Base-by-base conservation (phyloP, 805 yeast genomes). In the Wickerhamomyces chambardii region DNA sequence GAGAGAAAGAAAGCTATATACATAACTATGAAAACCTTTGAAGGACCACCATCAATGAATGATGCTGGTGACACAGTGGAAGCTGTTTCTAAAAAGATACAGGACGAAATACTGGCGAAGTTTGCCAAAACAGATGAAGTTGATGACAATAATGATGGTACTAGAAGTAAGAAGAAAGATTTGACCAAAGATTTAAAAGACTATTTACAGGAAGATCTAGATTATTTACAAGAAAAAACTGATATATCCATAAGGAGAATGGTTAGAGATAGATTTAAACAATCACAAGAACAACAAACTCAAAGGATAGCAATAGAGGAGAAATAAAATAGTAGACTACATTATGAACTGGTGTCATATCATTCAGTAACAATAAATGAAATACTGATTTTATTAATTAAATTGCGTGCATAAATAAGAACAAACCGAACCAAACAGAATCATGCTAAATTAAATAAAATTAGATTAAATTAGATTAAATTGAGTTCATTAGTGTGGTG, bases 221-320 rank as follows among this genome's bases (percentile, higher is more conserved):
- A 59, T 11, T 43, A 55, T 5, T 43, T 72, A n/a, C 55, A 62
- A 2, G 52, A 55, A 18, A 49, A 58, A 32, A 75, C 79, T 0
- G 64, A 71, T 30, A 51, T 48, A n/a, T 63, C 61, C 1, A 56
- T 73, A 1, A 54, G 55, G 12, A 42, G 51, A 15, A 31, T 63
- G 6, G 63, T 69, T 15, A 58, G 67, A 37, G 64, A 63, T 31
- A 49, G 64, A 25, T 24, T 24, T 24, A 24, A 24, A 12, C 12
- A 24, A 12, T 16, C 47, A 15, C 26, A 24, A 24, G n/a, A n/a
- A n/a, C n/a, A n/a, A n/a, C n/a, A n/a, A n/a, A n/a, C n/a, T n/a
- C n/a, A n/a, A n/a, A n/a, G n/a, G n/a, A n/a, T n/a, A n/a, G n/a
- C n/a, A n/a, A n/a, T n/a, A n/a, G n/a, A n/a, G n/a, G n/a, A n/a